Conservation (phyloP, 352 stramenopile genomes). For the Phytophthora megakarya region DNA sequence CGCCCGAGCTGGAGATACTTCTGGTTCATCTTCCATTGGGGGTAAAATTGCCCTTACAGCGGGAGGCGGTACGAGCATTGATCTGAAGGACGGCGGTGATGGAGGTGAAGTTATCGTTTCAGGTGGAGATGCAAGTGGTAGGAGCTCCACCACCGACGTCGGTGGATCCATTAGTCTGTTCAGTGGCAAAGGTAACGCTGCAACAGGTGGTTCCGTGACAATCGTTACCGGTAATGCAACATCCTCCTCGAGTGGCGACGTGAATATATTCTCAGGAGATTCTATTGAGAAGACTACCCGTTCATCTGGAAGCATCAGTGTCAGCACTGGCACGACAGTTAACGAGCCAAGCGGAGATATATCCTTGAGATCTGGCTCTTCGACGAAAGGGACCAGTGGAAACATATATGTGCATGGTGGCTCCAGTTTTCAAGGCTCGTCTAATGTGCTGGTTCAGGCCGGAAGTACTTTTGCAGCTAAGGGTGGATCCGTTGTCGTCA, state of each 20-base stretch:
- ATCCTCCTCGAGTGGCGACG: slow-evolving; percentile 64
- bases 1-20: slow-evolving; percentile 69
- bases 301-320: slow-evolving; percentile 51
- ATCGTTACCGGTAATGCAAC: slow-evolving; percentile 60
- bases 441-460: slow-evolving; percentile 55
- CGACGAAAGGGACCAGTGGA: slow-evolving; percentile 51
- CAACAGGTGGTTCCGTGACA: slow-evolving; percentile 58
- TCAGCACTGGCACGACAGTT: slow-evolving; percentile 44
- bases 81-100: slow-evolving; percentile 66
- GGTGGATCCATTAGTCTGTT: slow-evolving; percentile 54
- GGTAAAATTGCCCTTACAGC: slow-evolving; percentile 53
- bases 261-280: slow-evolving; percentile 59
- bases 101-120: slow-evolving; percentile 71
- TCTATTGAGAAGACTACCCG: slow-evolving; percentile 42
- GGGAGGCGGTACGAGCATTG: slow-evolving; percentile 45
- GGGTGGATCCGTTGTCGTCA: slow-evolving; percentile 53
- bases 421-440: slow-evolving; percentile 45
- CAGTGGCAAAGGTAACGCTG: slow-evolving; percentile 54
- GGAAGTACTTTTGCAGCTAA: slow-evolving; percentile 50
- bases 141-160: slow-evolving; percentile 41
- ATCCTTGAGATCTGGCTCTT: slow-evolving; percentile 46
- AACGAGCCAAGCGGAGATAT: slow-evolving; percentile 56
- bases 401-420: slow-evolving; percentile 61
- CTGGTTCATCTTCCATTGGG: slow-evolving; percentile 41
- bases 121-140: slow-evolving; percentile 63